phyloP scores from a whole-genome alignment of 306 rosid genomes.

The Cyamopsis tetragonoloba region DNA sequence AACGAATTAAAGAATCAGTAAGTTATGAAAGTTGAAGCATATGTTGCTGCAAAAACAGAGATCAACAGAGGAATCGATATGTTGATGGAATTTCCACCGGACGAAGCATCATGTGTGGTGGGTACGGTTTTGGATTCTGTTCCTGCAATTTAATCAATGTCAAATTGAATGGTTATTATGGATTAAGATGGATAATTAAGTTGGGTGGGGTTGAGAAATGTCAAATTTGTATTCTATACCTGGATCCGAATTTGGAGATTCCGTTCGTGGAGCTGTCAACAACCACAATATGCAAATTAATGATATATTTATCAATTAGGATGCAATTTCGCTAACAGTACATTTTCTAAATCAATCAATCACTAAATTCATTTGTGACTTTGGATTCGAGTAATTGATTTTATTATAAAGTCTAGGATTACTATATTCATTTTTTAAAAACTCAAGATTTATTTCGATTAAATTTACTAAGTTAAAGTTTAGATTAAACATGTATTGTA shows the following conservation, averaged over 20 bases:
- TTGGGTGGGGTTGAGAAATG: too few relatives aligned
- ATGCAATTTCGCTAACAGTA: background rate
- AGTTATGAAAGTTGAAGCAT: constrained; percentile 32
- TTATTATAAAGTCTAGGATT: too few relatives aligned
- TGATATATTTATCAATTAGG: background rate
- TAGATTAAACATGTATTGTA: too few relatives aligned
- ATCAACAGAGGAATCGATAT: constrained; percentile 45
- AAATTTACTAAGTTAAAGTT: too few relatives aligned
- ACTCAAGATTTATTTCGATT: too few relatives aligned
- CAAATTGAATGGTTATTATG: background rate
- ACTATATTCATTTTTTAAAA: too few relatives aligned
- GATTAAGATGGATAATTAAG: background rate
- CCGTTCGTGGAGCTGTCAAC: constrained; percentile 54
- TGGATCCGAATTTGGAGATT: constrained; percentile 52
- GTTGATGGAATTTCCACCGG: constrained; percentile 50
- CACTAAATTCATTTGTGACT: too few relatives aligned
- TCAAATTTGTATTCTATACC: constrained; percentile 35
- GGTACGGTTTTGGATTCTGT: constrained; percentile 55
- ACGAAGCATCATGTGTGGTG: constrained; percentile 39
- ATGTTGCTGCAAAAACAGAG: constrained; percentile 44
- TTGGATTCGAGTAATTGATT: too few relatives aligned
- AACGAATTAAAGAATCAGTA: constrained; percentile 28
- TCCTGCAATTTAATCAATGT: constrained; percentile 42
- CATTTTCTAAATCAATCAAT: too few relatives aligned
- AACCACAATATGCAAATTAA: constrained; percentile 23